phyloP scores from a whole-genome alignment of 1,139 yeast genomes.

The Blastobotrys buckinghamii region DNA sequence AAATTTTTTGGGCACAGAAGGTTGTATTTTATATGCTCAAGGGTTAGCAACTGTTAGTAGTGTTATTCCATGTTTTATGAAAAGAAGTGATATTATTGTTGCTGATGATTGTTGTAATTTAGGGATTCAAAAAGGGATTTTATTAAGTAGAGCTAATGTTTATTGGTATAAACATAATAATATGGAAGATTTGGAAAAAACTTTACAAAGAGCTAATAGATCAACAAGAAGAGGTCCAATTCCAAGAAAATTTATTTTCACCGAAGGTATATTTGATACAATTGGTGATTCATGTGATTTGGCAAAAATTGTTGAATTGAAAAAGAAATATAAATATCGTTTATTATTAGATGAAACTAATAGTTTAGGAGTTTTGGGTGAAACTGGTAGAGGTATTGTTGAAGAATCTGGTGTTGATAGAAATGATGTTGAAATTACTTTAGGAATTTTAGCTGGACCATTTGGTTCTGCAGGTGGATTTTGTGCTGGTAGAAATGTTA shows the following conservation, averaged over 20 bases:
- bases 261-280: conserved; percentile 83
- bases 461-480: conserved; percentile 94
- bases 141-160: conserved; percentile 79
- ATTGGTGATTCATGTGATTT: conserved; percentile 78
- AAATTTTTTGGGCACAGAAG: conserved; percentile 66
- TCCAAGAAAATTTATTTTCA: conserved; percentile 81
- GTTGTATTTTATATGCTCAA: conserved; percentile 85
- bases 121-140: conserved; percentile 81
- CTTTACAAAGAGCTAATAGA: conserved; percentile 59
- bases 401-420: conserved; percentile 63
- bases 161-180: conserved; percentile 82
- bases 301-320: conserved; percentile 63
- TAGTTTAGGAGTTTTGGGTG: conserved; percentile 82
- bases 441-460: conserved; percentile 79
- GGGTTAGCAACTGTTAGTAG: conserved; percentile 88
- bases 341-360: conserved; percentile 80
- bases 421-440: conserved; percentile 68
- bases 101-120: conserved; percentile 78
- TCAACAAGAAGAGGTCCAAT: conserved; percentile 49
- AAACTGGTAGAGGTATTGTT: conserved; percentile 76
- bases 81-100: conserved; percentile 89
- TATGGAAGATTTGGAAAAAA: conserved; percentile 68
- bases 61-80: conserved; percentile 93
- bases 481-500: conserved; percentile 77
- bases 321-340: conserved; percentile 76